Conservation (phyloP, 495 filamentous ascomycete genomes). For the Penicillium ucsense region DNA sequence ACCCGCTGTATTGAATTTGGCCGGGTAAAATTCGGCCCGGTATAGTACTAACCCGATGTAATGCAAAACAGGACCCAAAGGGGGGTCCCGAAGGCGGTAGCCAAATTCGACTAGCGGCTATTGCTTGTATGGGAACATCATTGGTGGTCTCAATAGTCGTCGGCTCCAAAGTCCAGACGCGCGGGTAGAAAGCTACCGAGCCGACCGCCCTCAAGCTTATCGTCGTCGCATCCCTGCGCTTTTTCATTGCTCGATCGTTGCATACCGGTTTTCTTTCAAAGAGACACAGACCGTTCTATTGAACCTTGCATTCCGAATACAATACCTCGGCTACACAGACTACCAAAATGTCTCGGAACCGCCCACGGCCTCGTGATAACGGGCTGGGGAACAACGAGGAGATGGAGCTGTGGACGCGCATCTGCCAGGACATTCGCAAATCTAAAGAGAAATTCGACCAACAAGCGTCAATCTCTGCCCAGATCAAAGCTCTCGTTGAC, state of each 20-base stretch:
- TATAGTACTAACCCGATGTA: too few relatives aligned
- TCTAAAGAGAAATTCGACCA: slow-evolving; percentile 56
- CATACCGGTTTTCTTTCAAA: not conserved
- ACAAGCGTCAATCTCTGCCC: slow-evolving; percentile 34
- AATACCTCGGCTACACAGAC: too few relatives aligned
- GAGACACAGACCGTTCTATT: too few relatives aligned
- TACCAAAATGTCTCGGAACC: slow-evolving; percentile 35
- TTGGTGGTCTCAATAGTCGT: not conserved
- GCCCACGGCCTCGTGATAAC: slow-evolving; percentile 38
- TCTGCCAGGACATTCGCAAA: slow-evolving; percentile 45
- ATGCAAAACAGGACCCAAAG: too few relatives aligned
- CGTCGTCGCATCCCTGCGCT: slow-evolving; percentile 1
- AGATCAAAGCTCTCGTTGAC: slow-evolving; percentile 46
- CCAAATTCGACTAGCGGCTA: too few relatives aligned
- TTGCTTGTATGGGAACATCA: too few relatives aligned
- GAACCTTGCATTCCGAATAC: too few relatives aligned
- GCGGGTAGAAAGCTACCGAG: slow-evolving; percentile 1
- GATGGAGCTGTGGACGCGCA: slow-evolving; percentile 53
- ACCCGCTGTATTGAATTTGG: too few relatives aligned
- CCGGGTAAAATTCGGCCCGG: too few relatives aligned
- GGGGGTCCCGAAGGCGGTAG: too few relatives aligned
- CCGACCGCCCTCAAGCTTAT: slow-evolving; percentile 11
- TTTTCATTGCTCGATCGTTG: not conserved
- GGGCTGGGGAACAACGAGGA: slow-evolving; percentile 49
- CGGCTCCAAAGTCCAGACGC: slow-evolving; percentile 3